Evolutionary conservation across 225 moss, liverwort and hornwort genomes (phyloP), one percentile per base, ranked within the genome.

Genomic region (Pseudoscleropodium purum): DNA sequence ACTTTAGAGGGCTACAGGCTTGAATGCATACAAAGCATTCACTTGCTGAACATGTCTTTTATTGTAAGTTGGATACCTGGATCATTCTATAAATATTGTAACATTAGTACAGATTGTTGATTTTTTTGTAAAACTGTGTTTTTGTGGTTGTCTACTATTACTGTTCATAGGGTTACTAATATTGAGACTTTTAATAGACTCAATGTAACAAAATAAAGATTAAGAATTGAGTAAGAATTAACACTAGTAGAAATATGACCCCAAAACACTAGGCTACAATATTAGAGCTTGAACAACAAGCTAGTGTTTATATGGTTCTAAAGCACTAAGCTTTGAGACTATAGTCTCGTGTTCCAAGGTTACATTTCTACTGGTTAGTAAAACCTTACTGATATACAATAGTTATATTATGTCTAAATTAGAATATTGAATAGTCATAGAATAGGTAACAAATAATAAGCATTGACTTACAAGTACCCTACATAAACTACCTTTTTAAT

Each of bases 291-390:
- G 29, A 45, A 26, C 9, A 74, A 16, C 6, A 74, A 74, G 10
- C 8, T 74, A 45, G 11, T 30, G 15, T 9, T 45, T 17, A 45
- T 45, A 10, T 43, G 6, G 10, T 2, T 18, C 15, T 74, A 29
- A 3, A 74, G 4, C 10, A 45, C 74, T 3, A 29, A 43, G 17
- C 17, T 73, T 0, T 29, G 0, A 73, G 0, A 5, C 1, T 73
- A 3, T 45, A 45, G 23, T 10, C 6, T 74, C 0, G 1, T 43
- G 10, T 2, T 45, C 17, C 16, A 45, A 29, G 45, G 45, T 45
- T 17, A 29, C 16, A 74, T 74, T 29, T 29, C 6, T 29, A 43
- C 3, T 16, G 29, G 10, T 10, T 16, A 45, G 6, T 45, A 5
- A 5, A 74, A 74, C 29, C 2, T 45, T 27, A 41, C 0, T 2